Evolutionary conservation across 768 basidiomycete genomes (phyloP), one percentile per base, ranked within the genome.

Genomic region (Trametes gibbosa): DNA sequence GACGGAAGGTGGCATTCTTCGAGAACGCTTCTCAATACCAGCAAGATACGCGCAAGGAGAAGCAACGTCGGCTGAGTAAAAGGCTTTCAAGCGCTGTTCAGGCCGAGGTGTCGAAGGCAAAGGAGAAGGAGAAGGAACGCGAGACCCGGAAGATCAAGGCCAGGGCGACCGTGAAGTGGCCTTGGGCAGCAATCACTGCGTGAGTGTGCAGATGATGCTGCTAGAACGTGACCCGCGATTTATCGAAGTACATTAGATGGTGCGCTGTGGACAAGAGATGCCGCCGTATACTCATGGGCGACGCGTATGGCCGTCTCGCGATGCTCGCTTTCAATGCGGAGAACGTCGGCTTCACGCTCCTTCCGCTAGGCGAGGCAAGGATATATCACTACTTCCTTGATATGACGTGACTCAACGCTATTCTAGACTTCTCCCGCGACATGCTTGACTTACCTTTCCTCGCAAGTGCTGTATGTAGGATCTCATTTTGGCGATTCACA

Each of bases 401-500:
- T 10, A 25, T n/a, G 58, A 43, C 13, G 46, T n/a, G 45, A 50
- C 16, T 60, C 32, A 68, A 49, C 16, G 3, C 17, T 4, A 41
- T 42, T 57, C 2, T 19, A 92, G 90, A 81, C 82, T 29, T 90
- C 92, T 1, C 78, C 91, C 10, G 76, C 92, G 0, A 89, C 79
- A 10, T 80, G 84, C 12, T 67, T 96, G 59, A 84, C 88, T 0
- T 87, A 92, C 65, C 77, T 97, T 13, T 78, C 84, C 5, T 79
- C 83, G 47, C 86, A 90, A 69, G 72, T 81, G 9, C 62, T 94
- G 8, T 96, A 86, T 66, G 75, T 94, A 21, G 90, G 92, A 17
- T 95, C 93, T 6, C 89, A 92, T 63, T 76, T 81, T 16, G 92
- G 91, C 17, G 86, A 95, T 69, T 89, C 92, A 1, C 90, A 93